phyloP scores from a whole-genome alignment of 192 early-diverging fungal species.

The Globomyces pollinis-pini region DNA sequence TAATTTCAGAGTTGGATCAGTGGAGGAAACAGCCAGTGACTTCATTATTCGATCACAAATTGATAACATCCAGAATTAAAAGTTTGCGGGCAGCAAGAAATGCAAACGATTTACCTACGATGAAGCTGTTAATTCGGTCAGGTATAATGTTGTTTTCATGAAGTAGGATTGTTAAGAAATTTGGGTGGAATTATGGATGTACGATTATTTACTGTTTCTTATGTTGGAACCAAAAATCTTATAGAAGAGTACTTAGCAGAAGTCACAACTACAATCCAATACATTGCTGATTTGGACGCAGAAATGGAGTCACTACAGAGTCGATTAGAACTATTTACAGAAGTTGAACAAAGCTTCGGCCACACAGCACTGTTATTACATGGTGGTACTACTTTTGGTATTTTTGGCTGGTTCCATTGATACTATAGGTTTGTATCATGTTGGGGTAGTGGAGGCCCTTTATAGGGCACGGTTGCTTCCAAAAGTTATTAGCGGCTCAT shows the following conservation, averaged over 20 bases:
- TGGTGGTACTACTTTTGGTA: slow-evolving; percentile 43
- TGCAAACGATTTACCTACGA: slow-evolving; percentile 25
- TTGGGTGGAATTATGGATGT: slow-evolving; percentile 63
- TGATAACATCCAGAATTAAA: slow-evolving; percentile 48
- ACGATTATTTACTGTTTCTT: slow-evolving; percentile 49
- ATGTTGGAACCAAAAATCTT: slow-evolving; percentile 60
- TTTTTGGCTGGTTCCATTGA: too few species aligned
- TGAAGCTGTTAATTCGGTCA: slow-evolving; percentile 7
- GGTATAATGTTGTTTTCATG: too few species aligned
- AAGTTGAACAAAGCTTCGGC: slow-evolving; percentile 69
- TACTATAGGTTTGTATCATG: slow-evolving; percentile 60
- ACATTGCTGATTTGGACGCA: slow-evolving; percentile 39
- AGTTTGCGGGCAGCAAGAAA: slow-evolving; percentile 37
- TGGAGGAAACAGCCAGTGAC: slow-evolving; percentile 11
- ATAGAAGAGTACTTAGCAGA: slow-evolving; percentile 74
- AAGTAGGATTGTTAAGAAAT: slow-evolving; percentile 66
- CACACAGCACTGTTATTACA: slow-evolving; percentile 64
- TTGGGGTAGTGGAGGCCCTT: slow-evolving; percentile 73
- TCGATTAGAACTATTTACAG: slow-evolving; percentile 63
- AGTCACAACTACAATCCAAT: slow-evolving; percentile 49
- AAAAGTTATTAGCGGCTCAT: slow-evolving; percentile 68
- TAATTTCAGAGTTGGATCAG: neutral
- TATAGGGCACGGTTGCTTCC: slow-evolving; percentile 57
- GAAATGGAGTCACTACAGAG: slow-evolving; percentile 34
- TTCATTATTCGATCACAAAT: slow-evolving; percentile 54